These are phyloP conservation scores for Aspergillus sclerotialis DNA, from an alignment of 2,329 filamentous ascomycete species.

Conservation along the genomic window DNA sequence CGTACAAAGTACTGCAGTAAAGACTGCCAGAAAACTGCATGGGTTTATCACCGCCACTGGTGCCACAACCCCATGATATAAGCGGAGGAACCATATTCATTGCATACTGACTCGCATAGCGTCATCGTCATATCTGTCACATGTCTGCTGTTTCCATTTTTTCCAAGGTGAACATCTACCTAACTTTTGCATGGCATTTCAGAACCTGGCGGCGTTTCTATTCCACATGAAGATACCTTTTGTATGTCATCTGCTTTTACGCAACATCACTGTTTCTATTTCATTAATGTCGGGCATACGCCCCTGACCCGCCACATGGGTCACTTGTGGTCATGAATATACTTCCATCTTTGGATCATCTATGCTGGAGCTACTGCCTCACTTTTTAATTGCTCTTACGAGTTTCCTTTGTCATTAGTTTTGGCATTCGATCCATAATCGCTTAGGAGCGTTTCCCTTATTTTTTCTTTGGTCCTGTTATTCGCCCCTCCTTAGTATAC, in stretches of 20 bases:
- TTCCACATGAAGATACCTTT: conserved; percentile 32
- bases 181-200: conserved; percentile 31
- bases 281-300: conserved; percentile 11
- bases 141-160: conserved; percentile 11
- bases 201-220: conserved; percentile 30
- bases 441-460: conserved; percentile 17
- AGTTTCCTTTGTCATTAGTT: conserved; percentile 26
- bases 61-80: conserved; percentile 50
- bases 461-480: conserved; percentile 13
- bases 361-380: not conserved
- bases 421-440: conserved; percentile 16
- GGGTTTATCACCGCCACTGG: conserved; percentile 98
- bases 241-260: conserved; percentile 20
- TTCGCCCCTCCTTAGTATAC: conserved; percentile 7
- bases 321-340: conserved; percentile 17
- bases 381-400: conserved; percentile 10
- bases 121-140: conserved; percentile 29
- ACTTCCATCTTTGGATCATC: conserved; percentile 3
- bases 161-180: conserved; percentile 21
- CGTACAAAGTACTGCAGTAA: conserved; percentile 99
- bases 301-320: conserved; percentile 11
- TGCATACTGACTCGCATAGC: conserved; percentile 32
- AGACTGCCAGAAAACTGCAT: conserved; percentile 97
- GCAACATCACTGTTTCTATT: not conserved
- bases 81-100: conserved; percentile 23